These are phyloP conservation scores for Penicillium goetzii DNA, from an alignment of 495 filamentous ascomycete species.

Conservation along the genomic window DNA sequence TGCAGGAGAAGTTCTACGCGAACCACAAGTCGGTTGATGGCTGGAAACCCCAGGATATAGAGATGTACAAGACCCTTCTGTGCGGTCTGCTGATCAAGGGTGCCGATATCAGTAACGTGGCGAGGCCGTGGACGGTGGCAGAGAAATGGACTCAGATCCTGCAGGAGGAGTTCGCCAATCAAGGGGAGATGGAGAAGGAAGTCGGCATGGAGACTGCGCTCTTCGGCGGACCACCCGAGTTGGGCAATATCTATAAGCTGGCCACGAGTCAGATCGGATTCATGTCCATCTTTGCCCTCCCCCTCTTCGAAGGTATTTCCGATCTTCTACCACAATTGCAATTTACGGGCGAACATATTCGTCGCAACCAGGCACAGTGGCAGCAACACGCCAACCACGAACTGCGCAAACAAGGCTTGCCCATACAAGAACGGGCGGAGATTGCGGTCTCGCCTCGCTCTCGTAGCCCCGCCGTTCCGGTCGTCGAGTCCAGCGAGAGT, in stretches of 20 bases:
- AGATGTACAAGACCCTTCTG: conserved; percentile 73
- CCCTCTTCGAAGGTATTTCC: conserved; percentile 83
- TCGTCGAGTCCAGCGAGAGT: conserved; percentile 8
- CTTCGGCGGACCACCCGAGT: conserved; percentile 78
- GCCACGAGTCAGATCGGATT: conserved; percentile 88
- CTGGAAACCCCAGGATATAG: conserved; percentile 72
- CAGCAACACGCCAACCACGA: conserved; percentile 64
- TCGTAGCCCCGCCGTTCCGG: conserved; percentile 34
- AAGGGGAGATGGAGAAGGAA: conserved; percentile 88
- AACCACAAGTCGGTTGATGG: conserved; percentile 60
- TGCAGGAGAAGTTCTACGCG: conserved; percentile 75
- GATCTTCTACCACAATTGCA: conserved; percentile 81
- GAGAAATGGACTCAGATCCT: conserved; percentile 86
- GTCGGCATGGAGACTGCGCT: conserved; percentile 84
- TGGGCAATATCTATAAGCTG: conserved; percentile 80
- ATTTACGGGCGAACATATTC: conserved; percentile 81
- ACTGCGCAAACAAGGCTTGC: conserved; percentile 37
- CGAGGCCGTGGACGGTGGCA: conserved; percentile 79
- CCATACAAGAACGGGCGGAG: conserved; percentile 27
- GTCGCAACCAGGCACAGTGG: conserved; percentile 74
- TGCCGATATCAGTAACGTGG: conserved; percentile 98
- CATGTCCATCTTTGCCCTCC: conserved; percentile 92
- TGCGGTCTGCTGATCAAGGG: conserved; percentile 96
- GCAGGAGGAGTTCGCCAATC: conserved; percentile 90
- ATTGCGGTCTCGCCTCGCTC: conserved; percentile 44